Conservation (phyloP, 192 early-diverging fungal species). For the Rhizophagus prolifer region DNA sequence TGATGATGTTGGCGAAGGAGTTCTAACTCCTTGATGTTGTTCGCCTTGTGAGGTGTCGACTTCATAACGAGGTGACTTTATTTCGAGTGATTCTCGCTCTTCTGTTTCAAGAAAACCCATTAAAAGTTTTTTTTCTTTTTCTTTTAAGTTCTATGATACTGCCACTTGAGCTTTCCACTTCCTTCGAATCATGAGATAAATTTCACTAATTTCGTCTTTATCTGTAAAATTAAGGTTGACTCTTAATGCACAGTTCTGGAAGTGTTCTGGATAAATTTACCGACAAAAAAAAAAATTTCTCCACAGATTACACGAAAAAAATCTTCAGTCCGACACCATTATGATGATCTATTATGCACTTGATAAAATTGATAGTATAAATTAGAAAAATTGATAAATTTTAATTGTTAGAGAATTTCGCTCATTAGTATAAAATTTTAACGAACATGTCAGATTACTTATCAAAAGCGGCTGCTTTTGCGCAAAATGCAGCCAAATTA, state of each 20-base stretch:
- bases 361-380: background rate
- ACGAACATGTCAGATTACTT: constrained; percentile 24
- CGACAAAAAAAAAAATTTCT: background rate
- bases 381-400: background rate
- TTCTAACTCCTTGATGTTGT: background rate
- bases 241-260: background rate
- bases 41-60: background rate
- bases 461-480: constrained; percentile 28
- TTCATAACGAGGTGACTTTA: constrained; percentile 15
- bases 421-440: too few species aligned
- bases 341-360: background rate
- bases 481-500: constrained; percentile 69
- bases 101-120: constrained; percentile 21
- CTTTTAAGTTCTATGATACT: background rate
- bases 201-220: background rate
- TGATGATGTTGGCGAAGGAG: background rate
- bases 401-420: too few species aligned
- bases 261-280: background rate
- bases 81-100: constrained; percentile 27
- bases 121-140: background rate
- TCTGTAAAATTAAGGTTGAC: background rate
- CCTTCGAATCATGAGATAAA: constrained; percentile 14
- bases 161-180: constrained; percentile 3
- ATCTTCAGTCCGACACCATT: background rate
- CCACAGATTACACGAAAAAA: background rate